Conservation (phyloP, 2,329 filamentous ascomycete species). For the Calycina herbarum region DNA sequence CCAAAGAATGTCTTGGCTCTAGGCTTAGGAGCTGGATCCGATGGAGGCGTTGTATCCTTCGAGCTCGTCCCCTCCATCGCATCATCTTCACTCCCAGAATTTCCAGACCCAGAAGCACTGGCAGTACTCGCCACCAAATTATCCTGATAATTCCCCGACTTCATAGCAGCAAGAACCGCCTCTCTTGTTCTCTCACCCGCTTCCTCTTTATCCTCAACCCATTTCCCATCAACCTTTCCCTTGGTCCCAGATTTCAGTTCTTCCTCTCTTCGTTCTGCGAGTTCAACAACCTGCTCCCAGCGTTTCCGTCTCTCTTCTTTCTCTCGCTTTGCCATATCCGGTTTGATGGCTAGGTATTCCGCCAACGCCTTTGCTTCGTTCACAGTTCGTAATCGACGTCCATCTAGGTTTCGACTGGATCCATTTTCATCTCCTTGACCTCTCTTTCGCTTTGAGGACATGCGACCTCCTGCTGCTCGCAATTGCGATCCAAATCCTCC, state of each 20-base stretch:
- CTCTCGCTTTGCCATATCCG: conserved; percentile 94
- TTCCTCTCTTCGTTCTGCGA: conserved; percentile 78
- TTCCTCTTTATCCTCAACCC: conserved; percentile 94
- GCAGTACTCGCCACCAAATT: conserved; percentile 49
- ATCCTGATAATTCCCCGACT: conserved; percentile 61
- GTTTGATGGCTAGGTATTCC: conserved; percentile 92
- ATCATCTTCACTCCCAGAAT: conserved; percentile 37
- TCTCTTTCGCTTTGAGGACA: conserved; percentile 89
- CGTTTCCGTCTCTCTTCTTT: conserved; percentile 80
- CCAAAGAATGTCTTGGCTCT: conserved; percentile 61
- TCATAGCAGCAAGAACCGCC: conserved; percentile 71
- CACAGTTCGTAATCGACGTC: conserved; percentile 83
- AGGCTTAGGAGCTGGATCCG: conserved; percentile 41
- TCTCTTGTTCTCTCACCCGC: conserved; percentile 79
- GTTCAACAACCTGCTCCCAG: conserved; percentile 86
- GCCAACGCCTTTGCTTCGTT: conserved; percentile 94
- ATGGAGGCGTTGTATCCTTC: conserved; percentile 50
- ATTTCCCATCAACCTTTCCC: conserved; percentile 79
- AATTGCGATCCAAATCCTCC: conserved; percentile 97
- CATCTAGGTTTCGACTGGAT: conserved; percentile 91
- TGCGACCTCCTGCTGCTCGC: conserved; percentile 92
- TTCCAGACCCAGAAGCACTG: conserved; percentile 41
- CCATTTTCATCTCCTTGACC: conserved; percentile 80
- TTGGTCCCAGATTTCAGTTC: conserved; percentile 75
- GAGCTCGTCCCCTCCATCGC: conserved; percentile 32